These are phyloP conservation scores for Globisporangium radiosum DNA, from an alignment of 352 stramenopile genomes.

Conservation along the genomic window DNA sequence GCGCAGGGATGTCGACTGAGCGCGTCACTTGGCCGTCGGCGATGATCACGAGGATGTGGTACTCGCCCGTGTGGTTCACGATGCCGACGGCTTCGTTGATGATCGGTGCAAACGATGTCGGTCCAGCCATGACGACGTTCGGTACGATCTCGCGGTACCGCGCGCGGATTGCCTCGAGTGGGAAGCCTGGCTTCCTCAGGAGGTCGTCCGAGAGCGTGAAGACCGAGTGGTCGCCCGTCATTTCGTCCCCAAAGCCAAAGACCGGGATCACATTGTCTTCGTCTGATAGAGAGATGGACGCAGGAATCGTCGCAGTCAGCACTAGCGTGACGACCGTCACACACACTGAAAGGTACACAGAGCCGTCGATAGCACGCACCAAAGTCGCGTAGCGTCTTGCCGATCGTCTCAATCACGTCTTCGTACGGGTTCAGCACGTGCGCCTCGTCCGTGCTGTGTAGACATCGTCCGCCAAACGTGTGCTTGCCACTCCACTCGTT, in stretches of 20 bases:
- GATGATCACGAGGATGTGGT: conserved; percentile 87
- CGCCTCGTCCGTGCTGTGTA: conserved; percentile 60
- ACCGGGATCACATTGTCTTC: conserved; percentile 82
- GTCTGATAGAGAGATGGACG: conserved; percentile 24
- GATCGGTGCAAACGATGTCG: conserved; percentile 83
- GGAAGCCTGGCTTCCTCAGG: conserved; percentile 33
- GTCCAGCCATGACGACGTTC: conserved; percentile 72
- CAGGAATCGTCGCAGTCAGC: not conserved
- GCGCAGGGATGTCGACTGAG: conserved; percentile 66
- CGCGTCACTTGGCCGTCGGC: conserved; percentile 82
- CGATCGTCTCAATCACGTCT: conserved; percentile 78
- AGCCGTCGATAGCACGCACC: conserved; percentile 21
- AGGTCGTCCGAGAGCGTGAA: conserved; percentile 54
- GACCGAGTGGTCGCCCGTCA: conserved; percentile 71
- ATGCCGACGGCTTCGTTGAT: conserved; percentile 80
- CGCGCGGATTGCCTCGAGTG: conserved; percentile 54
- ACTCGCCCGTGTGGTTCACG: conserved; percentile 68
- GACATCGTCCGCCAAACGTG: conserved; percentile 60
- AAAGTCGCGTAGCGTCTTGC: conserved; percentile 65
- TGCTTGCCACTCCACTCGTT: conserved; percentile 87
- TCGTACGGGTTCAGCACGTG: conserved; percentile 68
- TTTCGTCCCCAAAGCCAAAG: conserved; percentile 79
- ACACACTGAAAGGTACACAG: not conserved
- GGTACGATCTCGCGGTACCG: conserved; percentile 67
- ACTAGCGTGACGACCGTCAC: too few relatives aligned